These are phyloP conservation scores for Ophiostoma perfectum DNA, from an alignment of 2,329 filamentous ascomycete genomes.

Conservation along the genomic window DNA sequence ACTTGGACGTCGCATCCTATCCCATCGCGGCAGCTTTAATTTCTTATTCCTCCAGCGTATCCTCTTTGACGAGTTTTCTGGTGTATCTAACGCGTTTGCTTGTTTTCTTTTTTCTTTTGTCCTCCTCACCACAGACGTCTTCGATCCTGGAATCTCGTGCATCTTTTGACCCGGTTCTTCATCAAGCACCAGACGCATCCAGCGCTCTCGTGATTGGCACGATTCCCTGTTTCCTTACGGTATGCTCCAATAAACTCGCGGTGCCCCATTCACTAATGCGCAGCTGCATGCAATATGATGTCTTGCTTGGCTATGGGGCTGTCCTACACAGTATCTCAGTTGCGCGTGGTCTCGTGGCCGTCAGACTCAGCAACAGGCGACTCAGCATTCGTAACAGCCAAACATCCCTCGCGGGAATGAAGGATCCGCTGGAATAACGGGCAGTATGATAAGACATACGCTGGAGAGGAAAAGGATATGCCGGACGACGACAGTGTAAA, in stretches of 20 bases:
- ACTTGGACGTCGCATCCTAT: neutral
- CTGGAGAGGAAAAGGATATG: too few relatives aligned
- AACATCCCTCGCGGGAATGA: too few relatives aligned
- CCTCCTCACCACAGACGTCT: too few relatives aligned
- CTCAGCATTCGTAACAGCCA: too few relatives aligned
- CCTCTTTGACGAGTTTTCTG: neutral
- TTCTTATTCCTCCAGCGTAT: neutral
- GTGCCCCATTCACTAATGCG: neutral
- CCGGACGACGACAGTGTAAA: too few relatives aligned
- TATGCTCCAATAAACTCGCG: neutral
- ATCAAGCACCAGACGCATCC: neutral
- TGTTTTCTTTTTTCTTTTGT: neutral
- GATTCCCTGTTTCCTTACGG: conserved; percentile 3
- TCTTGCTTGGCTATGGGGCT: neutral
- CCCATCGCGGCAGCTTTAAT: neutral
- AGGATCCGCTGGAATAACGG: too few relatives aligned
- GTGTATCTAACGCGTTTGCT: too few relatives aligned
- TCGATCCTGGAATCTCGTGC: neutral
- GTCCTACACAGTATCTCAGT: neutral
- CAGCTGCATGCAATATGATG: neutral
- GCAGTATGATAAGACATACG: too few relatives aligned
- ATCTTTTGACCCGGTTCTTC: neutral
- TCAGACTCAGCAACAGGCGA: too few relatives aligned
- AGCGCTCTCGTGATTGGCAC: neutral
- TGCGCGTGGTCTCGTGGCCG: conserved; percentile 10